Conservation (phyloP, 495 filamentous ascomycete genomes). For the Penicillium bovifimosum region DNA sequence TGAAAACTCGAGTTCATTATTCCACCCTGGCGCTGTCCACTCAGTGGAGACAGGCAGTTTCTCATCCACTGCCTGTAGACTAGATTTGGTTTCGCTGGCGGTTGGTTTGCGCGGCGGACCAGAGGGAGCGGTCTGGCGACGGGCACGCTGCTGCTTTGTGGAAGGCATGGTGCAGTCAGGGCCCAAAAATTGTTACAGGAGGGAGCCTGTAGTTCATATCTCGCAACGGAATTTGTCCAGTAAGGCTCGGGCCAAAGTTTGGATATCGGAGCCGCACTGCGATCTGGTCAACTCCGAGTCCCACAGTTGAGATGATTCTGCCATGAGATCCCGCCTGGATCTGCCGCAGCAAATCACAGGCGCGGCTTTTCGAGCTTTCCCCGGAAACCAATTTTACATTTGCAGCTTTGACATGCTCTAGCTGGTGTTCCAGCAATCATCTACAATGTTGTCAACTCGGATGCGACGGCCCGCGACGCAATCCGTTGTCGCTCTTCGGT, state of each 20-base stretch:
- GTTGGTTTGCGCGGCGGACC: constrained; percentile 31
- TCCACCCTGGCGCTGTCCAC: constrained; percentile 14
- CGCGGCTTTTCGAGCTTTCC: constrained; percentile 13
- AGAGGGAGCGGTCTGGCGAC: constrained; percentile 41
- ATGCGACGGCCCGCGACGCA: constrained; percentile 23
- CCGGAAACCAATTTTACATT: constrained; percentile 9
- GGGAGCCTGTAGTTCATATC: constrained; percentile 7
- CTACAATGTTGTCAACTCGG: constrained; percentile 30
- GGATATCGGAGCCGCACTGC: constrained; percentile 6
- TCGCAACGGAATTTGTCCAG: neutral
- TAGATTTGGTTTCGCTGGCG: constrained; percentile 20
- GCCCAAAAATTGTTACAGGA: neutral
- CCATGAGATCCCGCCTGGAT: constrained; percentile 29
- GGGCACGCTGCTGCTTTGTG: constrained; percentile 32
- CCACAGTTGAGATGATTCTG: constrained; percentile 29
- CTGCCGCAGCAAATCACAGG: constrained; percentile 27
- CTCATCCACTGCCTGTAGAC: constrained; percentile 23
- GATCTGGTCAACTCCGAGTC: constrained; percentile 18
- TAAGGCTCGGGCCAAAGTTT: neutral
- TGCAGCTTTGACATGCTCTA: constrained; percentile 6
- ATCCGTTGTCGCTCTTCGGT: constrained; percentile 15
- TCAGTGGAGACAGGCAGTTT: constrained; percentile 1
- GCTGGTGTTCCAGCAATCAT: constrained; percentile 1
- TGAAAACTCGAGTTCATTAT: constrained; percentile 56
- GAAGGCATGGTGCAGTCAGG: constrained; percentile 22